Base-by-base conservation (phyloP, 2,329 filamentous ascomycete genomes). In the Trichoderma sp. region DNA sequence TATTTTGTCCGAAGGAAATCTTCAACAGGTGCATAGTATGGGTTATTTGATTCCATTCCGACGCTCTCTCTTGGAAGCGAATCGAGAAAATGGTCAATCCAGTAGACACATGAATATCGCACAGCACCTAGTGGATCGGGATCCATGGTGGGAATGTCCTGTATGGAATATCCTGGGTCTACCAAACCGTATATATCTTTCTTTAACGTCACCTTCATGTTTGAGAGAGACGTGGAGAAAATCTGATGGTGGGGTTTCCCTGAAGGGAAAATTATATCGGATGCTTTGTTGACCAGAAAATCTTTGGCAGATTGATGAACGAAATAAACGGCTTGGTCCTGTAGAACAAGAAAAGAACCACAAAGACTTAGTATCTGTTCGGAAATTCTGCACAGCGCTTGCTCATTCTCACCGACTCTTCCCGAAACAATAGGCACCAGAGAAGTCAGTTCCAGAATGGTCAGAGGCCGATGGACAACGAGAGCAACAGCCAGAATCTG, bases 261-360 rank as follows among this genome's bases (percentile, higher is more conserved):
- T 10, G 10, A 19, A 19, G 19, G 9, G 82, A 68, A 68, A 82
- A 83, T 4, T 25, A n/a, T 59, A 76, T 60, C 6, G 76, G 73
- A 15, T 17, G 25, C 32, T 13, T 35, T 35, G n/a, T 63, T 66
- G 68, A 73, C 54, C 6, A 82, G 68, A 68, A 82, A 83, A 5
- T 83, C 80, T 69, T 82, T 81, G 1, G 79, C 81, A 4, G 80
- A 82, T 61, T 81, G 76, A 69, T 84, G 80, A 1, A 83, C 73
- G 69, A 81, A 77, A 61, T 73, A 79, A 8, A 83, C 67, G 0
- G 29, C 71, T 2, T 59, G 64, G 4, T 78, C 65, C 39, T 72
- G 72, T 50, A 80, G 17, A 2, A 74, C 79, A 1, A 83, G 72
- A 56, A 82, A 80, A 9, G 78, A 83, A 29, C 80, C 78, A 68